Percentiles rank a stretch among this genome's conserved stretches.
Evolutionary conservation across 2,329 filamentous ascomycete species (phyloP).

Genomic region (Nemania abortiva): DNA sequence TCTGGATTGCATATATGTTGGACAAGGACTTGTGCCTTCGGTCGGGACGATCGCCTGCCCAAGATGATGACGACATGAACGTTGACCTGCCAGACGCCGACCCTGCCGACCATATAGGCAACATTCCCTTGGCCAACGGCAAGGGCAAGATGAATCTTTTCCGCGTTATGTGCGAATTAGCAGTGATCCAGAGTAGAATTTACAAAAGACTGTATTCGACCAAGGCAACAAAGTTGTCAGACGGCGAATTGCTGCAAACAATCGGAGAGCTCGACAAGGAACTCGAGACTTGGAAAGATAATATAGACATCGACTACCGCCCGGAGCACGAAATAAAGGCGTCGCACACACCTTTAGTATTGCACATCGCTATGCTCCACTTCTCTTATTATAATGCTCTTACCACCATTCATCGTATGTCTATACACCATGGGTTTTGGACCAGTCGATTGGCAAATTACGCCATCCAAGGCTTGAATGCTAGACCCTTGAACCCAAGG

Average conservation of each 20-base stretch:
- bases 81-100: slow-evolving; percentile 94
- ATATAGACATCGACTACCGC: slow-evolving; percentile 94
- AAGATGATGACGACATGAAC: slow-evolving; percentile 84
- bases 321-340: slow-evolving; percentile 97
- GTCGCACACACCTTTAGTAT: slow-evolving; percentile 89
- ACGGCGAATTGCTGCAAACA: slow-evolving; percentile 92
- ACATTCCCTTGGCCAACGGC: slow-evolving; percentile 89
- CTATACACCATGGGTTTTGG: slow-evolving; percentile 97
- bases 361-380: slow-evolving; percentile 94
- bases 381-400: slow-evolving; percentile 98
- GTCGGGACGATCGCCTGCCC: slow-evolving; percentile 69
- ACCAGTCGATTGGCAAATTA: slow-evolving; percentile 94
- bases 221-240: slow-evolving; percentile 89
- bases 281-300: slow-evolving; percentile 96
- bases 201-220: slow-evolving; percentile 95
- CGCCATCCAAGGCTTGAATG: slow-evolving; percentile 93
- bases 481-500: slow-evolving; percentile 88
- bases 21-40: slow-evolving; percentile 73
- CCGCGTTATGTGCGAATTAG: slow-evolving; percentile 90
- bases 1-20: slow-evolving; percentile 75
- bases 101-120: slow-evolving; percentile 91
- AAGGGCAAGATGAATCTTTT: slow-evolving; percentile 96
- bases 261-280: slow-evolving; percentile 94
- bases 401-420: slow-evolving; percentile 98
- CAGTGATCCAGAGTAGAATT: slow-evolving; percentile 91